Percentiles rank a stretch among this genome's conserved stretches.
These are phyloP conservation scores for Phytopythium boreale DNA, from an alignment of 352 stramenopile genomes.

Conservation along the genomic window DNA sequence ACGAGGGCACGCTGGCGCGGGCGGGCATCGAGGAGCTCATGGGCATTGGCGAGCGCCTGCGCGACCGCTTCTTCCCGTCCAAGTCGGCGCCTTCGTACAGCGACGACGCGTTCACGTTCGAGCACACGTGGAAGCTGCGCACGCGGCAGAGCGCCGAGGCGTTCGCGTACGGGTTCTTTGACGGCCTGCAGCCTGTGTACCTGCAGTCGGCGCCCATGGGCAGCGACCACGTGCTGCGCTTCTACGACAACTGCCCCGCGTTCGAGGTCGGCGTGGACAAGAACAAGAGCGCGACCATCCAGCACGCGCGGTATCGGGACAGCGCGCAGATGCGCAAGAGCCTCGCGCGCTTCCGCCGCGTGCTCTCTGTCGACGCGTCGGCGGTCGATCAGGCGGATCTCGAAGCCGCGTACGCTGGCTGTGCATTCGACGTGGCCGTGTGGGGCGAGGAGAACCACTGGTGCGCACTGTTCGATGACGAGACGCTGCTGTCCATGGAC, in stretches of 20 bases:
- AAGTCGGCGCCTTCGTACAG: conserved; percentile 23
- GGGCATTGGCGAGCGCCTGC: conserved; percentile 50
- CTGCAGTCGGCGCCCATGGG: conserved; percentile 48
- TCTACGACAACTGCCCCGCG: conserved; percentile 79
- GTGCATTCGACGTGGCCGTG: conserved; percentile 77
- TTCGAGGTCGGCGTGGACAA: conserved; percentile 57
- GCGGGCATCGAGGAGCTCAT: conserved; percentile 61
- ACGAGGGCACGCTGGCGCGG: conserved; percentile 48
- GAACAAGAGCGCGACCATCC: conserved; percentile 56
- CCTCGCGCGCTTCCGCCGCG: conserved; percentile 35
- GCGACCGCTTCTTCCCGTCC: conserved; percentile 32
- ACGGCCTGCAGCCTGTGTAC: conserved; percentile 51
- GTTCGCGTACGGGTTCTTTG: conserved; percentile 76
- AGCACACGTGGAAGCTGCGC: conserved; percentile 81
- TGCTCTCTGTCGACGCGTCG: conserved; percentile 3
- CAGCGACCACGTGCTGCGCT: conserved; percentile 62
- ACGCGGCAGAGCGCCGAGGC: conserved; percentile 74
- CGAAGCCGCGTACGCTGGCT: conserved; percentile 74
- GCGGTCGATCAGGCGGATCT: conserved; percentile 53
- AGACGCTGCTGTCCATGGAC: conserved; percentile 76
- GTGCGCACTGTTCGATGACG: conserved; percentile 63
- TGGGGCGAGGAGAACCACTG: conserved; percentile 41
- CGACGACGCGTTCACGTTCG: conserved; percentile 43
- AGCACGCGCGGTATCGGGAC: conserved; percentile 52
- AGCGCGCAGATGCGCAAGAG: conserved; percentile 52